Base-by-base conservation (phyloP, 2,329 filamentous ascomycete species). In the Colletotrichum gloeosporioides region DNA sequence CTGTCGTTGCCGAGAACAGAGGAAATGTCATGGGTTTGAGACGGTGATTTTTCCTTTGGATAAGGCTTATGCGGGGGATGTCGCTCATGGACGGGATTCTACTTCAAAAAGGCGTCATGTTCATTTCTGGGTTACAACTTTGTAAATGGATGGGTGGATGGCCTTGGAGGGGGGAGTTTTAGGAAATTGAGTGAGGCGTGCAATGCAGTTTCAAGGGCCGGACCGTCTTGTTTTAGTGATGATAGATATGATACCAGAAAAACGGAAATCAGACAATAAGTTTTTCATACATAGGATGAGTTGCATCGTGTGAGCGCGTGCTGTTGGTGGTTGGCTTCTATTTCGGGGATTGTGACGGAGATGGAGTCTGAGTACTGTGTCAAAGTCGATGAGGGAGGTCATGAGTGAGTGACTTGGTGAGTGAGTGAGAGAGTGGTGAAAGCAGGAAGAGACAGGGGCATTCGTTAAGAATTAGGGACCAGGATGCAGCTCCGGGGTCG, bases 211-310 rank as follows among this genome's bases (percentile, higher is more conserved):
- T 34, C 18, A 27, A 53, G 70, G 39, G 25, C 32, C 25, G n/a
- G 25, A 31, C 16, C 34, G 36, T 29, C 55, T 39, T 57, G n/a
- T n/a, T 39, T 39, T n/a, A 67, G 18, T 67, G 36, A 61, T 44
- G 72, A 72, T 75, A 75, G 18, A 62, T 31, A 61, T 44, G 72
- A 72, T 75, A 75, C 62, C 69, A 72, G 5, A 53, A 72, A 36
- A 72, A 55, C 10, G 15, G 55, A 57, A 55, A 66, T 53, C 27
- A 25, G 65, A 66, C 18, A 27, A 16, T 3, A 16, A 27, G 22
- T 67, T 12, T 9, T 53, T 25, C 22, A 36, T 10, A 36, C 6
- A 44, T 4, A 1, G 7, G 25, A 64, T 18, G 15, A 13, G 18
- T 62, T 34, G 15, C 55, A 59, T 59, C 29, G 31, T 22, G 15